Base-by-base conservation (phyloP, 371 early-diverging fungal species). In the Rhizopus stolonifer region DNA sequence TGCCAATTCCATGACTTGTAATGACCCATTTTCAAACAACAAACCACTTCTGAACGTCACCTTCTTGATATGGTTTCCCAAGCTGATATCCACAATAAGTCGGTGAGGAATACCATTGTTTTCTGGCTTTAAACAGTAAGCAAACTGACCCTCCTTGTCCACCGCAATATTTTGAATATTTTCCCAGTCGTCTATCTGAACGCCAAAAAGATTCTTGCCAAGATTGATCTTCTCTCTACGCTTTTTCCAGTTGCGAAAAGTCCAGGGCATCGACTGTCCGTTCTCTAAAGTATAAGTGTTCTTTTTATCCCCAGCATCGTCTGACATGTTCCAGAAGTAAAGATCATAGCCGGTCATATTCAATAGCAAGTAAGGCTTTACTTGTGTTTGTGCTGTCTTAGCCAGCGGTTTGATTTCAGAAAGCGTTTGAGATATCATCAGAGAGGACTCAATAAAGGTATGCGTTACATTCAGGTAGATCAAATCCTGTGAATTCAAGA, bases 241-340 rank as follows among this genome's bases (percentile, higher is more conserved):
- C 13, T 75, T 77, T 29, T 87, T 79, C 92, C 92, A 93, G 61
- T 93, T 89, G 15, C 90, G 84, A 42, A 93, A 93, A 0, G 83
- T 81, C 91, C 91, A 93, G 4, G 86, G 78, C 7, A 83, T 61
- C 8, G 84, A 83, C 23, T 77, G 66, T 13, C 83, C 80, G 49
- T 87, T 74, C 17, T 65, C 51, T 2, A 90, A 52, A 24, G 67
- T 48, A 9, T 74, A 67, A 9, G 85, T 68, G 14, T 74, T 39
- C 0, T 78, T 73, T 23, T 81, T 74, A 0, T 55, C 24, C 14
- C 40, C 47, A 11, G 63, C 79, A 49, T 72, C 62, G 26, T 59
- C 67, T n/a, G 65, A 67, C 58, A 88, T 91, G 21, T 85, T 83
- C 93, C 93, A 92, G 17, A 94, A 77, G 22, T 76, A 67, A 56